phyloP scores from a whole-genome alignment of 75 land plant species.

The Adiantum capillusveneris region DNA sequence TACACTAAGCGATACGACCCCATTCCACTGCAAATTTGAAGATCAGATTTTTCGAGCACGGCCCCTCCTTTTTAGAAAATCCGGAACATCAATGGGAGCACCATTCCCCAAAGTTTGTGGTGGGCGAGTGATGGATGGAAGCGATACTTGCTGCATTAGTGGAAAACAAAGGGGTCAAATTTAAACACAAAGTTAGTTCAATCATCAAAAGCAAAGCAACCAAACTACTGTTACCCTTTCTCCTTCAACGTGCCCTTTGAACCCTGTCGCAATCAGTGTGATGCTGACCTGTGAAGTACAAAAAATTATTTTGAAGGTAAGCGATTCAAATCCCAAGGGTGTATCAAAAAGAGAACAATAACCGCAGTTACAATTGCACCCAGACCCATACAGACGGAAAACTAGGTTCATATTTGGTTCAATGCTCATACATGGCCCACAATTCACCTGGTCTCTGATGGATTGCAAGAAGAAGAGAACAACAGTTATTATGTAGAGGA shows the following conservation, averaged over 20 bases:
- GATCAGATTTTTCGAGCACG: constrained; percentile 32
- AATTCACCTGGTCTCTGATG: too few relatives aligned
- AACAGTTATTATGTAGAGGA: too few relatives aligned
- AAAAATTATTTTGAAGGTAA: not conserved
- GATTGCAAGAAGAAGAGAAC: too few relatives aligned
- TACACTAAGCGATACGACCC: too few relatives aligned
- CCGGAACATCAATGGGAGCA: constrained; percentile 63
- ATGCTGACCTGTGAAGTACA: constrained; percentile 70
- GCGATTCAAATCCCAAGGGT: too few relatives aligned
- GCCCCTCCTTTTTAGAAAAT: constrained; percentile 73
- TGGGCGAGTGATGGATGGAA: constrained; percentile 11
- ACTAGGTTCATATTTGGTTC: too few relatives aligned
- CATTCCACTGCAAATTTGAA: too few relatives aligned
- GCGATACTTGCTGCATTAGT: constrained; percentile 1
- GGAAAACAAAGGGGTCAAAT: not conserved
- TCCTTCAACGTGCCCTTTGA: constrained; percentile 74
- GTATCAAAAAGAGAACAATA: too few relatives aligned
- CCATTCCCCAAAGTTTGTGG: constrained; percentile 35
- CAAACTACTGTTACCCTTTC: constrained; percentile 58
- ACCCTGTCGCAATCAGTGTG: constrained; percentile 92
- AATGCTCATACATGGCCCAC: too few relatives aligned
- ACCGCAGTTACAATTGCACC: too few relatives aligned
- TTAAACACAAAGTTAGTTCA: not conserved
- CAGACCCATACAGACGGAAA: too few relatives aligned
- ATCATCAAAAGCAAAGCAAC: not conserved